Percentiles rank a stretch among this genome's conserved stretches.
Conservation (phyloP, 768 basidiomycete genomes). For the Suillus bovinus region DNA sequence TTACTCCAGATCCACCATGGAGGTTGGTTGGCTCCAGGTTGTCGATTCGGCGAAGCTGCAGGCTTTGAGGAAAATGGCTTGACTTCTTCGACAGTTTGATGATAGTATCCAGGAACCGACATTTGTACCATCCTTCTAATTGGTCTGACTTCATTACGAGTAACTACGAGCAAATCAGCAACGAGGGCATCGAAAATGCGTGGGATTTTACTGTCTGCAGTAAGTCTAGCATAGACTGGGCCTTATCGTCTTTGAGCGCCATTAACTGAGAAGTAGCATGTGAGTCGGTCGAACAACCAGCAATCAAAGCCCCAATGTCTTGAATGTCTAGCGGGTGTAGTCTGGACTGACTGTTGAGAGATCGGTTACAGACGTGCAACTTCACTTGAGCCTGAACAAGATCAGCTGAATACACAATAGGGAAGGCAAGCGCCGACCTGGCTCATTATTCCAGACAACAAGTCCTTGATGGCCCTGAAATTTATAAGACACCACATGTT, state of each 20-base stretch:
- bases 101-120: slow-evolving; percentile 29
- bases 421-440: slow-evolving; percentile 11
- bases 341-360: slow-evolving; percentile 12
- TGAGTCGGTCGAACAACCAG: slow-evolving; percentile 21
- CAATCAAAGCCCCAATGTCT: slow-evolving; percentile 23
- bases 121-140: slow-evolving; percentile 28
- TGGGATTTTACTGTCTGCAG: slow-evolving; percentile 22
- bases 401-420: slow-evolving; percentile 1
- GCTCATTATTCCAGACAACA: slow-evolving; percentile 16
- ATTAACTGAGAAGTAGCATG: slow-evolving; percentile 16
- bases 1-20: slow-evolving; percentile 34
- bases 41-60: slow-evolving; percentile 23
- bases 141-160: slow-evolving; percentile 24
- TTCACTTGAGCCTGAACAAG: slow-evolving; percentile 18
- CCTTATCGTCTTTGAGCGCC: slow-evolving; percentile 21
- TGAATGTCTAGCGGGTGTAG: slow-evolving; percentile 26
- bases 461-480: slow-evolving; percentile 19
- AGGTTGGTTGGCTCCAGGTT: slow-evolving; percentile 15
- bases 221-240: slow-evolving; percentile 28
- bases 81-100: slow-evolving; percentile 31
- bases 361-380: slow-evolving; percentile 23
- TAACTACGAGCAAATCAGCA: slow-evolving; percentile 14
- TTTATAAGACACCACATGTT: slow-evolving; percentile 28
- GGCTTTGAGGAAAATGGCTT: slow-evolving; percentile 27
- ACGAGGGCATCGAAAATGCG: not conserved